A percentile compares a stretch with the other conserved stretches of the same genome.
Evolutionary conservation across 2,329 filamentous ascomycete species (phyloP).

Genomic region (Aspergillus piperis): DNA sequence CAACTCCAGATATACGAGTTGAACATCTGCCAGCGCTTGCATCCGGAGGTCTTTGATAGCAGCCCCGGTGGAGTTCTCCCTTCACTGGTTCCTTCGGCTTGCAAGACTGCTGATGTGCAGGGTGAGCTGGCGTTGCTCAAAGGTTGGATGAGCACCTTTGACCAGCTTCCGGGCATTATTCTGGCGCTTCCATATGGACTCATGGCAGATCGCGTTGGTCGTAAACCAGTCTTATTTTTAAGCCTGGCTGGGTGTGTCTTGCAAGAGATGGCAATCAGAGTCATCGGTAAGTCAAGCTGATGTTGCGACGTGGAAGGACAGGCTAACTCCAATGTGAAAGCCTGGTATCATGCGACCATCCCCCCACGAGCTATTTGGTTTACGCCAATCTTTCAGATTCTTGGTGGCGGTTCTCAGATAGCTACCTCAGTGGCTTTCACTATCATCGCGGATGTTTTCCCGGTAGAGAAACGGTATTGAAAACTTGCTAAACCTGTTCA

Average conservation of each 20-base stretch:
- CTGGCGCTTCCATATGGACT: conserved; percentile 17
- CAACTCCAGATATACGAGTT: conserved; percentile 16
- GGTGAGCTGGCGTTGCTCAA: conserved; percentile 15
- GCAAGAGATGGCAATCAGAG: conserved; percentile 9
- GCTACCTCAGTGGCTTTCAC: conserved; percentile 13
- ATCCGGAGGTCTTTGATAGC: conserved; percentile 7
- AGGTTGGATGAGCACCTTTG: conserved; percentile 16
- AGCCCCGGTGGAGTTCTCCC: not conserved
- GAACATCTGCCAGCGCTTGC: conserved; percentile 17
- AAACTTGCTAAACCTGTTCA: not conserved
- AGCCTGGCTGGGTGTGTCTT: conserved; percentile 10
- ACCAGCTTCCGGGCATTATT: conserved; percentile 14
- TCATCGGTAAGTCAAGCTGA: conserved; percentile 12
- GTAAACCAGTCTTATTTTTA: conserved; percentile 11
- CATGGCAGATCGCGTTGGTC: conserved; percentile 17
- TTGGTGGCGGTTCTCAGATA: conserved; percentile 15
- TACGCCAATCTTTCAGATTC: conserved; percentile 17
- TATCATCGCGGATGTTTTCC: conserved; percentile 15
- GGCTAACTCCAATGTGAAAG: not conserved
- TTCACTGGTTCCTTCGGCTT: not conserved
- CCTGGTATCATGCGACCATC: conserved; percentile 12
- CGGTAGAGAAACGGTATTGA: conserved; percentile 12
- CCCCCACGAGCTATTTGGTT: conserved; percentile 16
- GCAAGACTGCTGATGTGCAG: conserved; percentile 16
- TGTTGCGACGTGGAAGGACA: not conserved